Base-by-base conservation (phyloP, 2,329 filamentous ascomycete genomes). In the Penicillium sclerotigenum region DNA sequence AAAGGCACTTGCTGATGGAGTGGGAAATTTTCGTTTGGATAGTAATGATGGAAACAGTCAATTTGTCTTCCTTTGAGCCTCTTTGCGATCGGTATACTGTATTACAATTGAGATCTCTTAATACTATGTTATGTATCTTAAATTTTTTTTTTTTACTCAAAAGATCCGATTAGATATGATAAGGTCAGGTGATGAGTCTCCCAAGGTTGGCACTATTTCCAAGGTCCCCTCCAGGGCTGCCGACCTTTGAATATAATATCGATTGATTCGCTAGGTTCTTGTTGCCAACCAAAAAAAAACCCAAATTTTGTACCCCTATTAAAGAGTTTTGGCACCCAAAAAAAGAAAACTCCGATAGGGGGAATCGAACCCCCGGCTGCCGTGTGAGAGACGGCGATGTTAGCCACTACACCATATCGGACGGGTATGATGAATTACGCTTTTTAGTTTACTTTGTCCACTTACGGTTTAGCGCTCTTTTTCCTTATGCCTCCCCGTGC, bases 321-420 rank as follows among this genome's bases (percentile, higher is more conserved):
- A n/a, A n/a, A n/a, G n/a, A n/a, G n/a, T n/a, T n/a, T n/a, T n/a
- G n/a, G n/a, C n/a, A n/a, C n/a, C n/a, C n/a, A n/a, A n/a, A n/a
- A 20, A 45, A 29, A 29, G 4, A 8, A 52, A 22, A 24, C 62
- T 66, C 63, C 61, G 61, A 67, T 64, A 63, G 59, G 63, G 63
- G 65, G 62, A 67, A 67, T 67, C 65, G 62, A 66, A 67, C 62
- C 64, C 63, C 65, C 61, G 65, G 63, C 63, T 67, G 64, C 53
- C 60, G 65, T 65, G 65, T 67, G 65, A 66, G 63, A 67, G 63
- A 65, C 64, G 60, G 53, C 64, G 64, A 68, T 68, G 64, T 66
- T 67, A 66, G 62, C 63, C 65, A 66, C 65, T 67, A 66, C 64
- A 61, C 67, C 65, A 65, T 67, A 68, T 60, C 61, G 62, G 62